phyloP scores from a whole-genome alignment of 2,329 filamentous ascomycete genomes.

The Zasmidium cellare region DNA sequence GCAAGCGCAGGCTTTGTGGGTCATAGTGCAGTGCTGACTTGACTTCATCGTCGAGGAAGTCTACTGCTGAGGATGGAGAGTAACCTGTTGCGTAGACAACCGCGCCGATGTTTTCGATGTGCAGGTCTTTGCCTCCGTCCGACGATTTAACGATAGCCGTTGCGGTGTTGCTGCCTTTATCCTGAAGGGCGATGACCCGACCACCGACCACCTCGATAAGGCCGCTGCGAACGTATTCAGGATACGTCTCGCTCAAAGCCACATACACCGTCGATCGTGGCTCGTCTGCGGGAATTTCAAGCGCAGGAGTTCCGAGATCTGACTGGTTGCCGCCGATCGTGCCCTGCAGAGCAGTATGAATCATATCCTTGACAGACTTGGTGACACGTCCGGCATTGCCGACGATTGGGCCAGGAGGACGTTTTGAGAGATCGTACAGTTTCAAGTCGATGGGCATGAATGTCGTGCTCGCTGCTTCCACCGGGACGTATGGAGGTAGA shows the following conservation, averaged over 20 bases:
- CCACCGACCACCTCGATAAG: constrained; percentile 42
- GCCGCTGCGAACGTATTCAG: constrained; percentile 70
- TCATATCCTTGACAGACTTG: constrained; percentile 45
- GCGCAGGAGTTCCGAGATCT: constrained; percentile 30
- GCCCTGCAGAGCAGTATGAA: constrained; percentile 27
- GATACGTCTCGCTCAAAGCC: constrained; percentile 70
- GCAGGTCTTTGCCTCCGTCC: not conserved
- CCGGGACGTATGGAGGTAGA: constrained; percentile 57
- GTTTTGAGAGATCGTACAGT: constrained; percentile 68
- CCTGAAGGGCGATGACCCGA: constrained; percentile 32
- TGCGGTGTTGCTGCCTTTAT: constrained; percentile 4
- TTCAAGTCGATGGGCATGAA: constrained; percentile 74
- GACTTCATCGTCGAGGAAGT: constrained; percentile 58
- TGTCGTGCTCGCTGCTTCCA: constrained; percentile 38
- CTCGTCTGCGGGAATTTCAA: constrained; percentile 21
- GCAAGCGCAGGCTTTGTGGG: constrained; percentile 55
- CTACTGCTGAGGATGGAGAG: constrained; percentile 62
- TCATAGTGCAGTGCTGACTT: constrained; percentile 60
- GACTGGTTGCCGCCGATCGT: constrained; percentile 50
- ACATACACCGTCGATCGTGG: constrained; percentile 43
- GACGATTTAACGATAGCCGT: constrained; percentile 9
- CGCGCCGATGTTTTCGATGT: constrained; percentile 60
- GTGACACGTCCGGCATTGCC: constrained; percentile 67
- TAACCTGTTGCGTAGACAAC: constrained; percentile 78
- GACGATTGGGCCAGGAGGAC: constrained; percentile 57